A percentile compares a stretch with the other conserved stretches of the same genome.
phyloP scores from a whole-genome alignment of 2,329 filamentous ascomycete species.

The Capronia americana region DNA sequence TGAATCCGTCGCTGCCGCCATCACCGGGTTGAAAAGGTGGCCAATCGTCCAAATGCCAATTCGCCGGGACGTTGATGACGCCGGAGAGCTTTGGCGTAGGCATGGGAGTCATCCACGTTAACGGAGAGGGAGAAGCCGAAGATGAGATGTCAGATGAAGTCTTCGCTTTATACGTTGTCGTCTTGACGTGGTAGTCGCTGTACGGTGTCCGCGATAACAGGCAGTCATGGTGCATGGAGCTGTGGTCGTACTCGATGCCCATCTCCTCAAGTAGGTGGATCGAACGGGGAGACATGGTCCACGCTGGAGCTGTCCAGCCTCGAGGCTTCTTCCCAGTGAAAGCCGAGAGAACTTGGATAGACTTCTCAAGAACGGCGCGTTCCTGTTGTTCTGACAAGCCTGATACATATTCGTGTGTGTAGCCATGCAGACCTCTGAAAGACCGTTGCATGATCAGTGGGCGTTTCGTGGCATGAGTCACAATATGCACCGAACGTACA shows the following conservation, averaged over 20 bases:
- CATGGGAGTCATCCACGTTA: constrained; percentile 42
- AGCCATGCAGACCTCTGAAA: constrained; percentile 50
- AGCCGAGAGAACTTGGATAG: constrained; percentile 47
- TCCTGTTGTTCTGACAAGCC: constrained; percentile 44
- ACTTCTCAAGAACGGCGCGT: constrained; percentile 46
- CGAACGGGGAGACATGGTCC: constrained; percentile 48
- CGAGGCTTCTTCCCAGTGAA: constrained; percentile 50
- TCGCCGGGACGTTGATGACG: constrained; percentile 55
- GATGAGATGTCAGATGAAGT: neutral
- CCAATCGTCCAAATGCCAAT: constrained; percentile 58
- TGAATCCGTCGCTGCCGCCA: constrained; percentile 35
- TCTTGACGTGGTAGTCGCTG: constrained; percentile 9
- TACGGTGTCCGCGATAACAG: constrained; percentile 7
- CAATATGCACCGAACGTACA: constrained; percentile 35
- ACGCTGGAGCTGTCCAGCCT: constrained; percentile 54
- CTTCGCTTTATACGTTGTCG: constrained; percentile 13
- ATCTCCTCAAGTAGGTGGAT: constrained; percentile 51
- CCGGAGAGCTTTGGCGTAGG: constrained; percentile 48
- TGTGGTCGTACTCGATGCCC: constrained; percentile 55
- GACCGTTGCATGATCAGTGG: neutral
- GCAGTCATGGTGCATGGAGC: constrained; percentile 57
- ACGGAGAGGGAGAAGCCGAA: neutral
- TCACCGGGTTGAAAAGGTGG: constrained; percentile 47
- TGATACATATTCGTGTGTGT: constrained; percentile 51
- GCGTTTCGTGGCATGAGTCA: too few relatives aligned